phyloP scores from a whole-genome alignment of 2,329 filamentous ascomycete species.

The Colletotrichum echinochloae region DNA sequence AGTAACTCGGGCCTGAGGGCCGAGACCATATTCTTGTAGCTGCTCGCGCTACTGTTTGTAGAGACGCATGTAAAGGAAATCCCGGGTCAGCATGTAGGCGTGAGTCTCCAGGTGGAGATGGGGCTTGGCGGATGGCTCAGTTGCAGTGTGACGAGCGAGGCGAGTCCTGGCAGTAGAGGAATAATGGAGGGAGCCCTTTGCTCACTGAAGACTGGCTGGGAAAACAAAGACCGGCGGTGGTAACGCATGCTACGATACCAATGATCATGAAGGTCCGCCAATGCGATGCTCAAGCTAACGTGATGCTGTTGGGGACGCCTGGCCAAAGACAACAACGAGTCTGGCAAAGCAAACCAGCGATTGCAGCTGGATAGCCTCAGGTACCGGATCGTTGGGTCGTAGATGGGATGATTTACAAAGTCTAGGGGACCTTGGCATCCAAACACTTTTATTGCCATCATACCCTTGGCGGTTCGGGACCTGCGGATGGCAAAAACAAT shows the following conservation, averaged over 20 bases:
- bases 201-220: too few relatives aligned
- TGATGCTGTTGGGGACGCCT: too few relatives aligned
- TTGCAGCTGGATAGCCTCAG: not conserved
- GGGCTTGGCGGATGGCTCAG: not conserved
- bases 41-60: constrained; percentile 8
- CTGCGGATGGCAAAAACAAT: not conserved
- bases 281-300: not conserved
- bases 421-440: not conserved
- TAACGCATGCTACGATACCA: not conserved
- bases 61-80: constrained; percentile 15
- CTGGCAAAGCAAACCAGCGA: not conserved
- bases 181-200: not conserved
- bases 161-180: not conserved
- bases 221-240: not conserved
- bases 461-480: not conserved
- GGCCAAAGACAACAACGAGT: not conserved
- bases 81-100: not conserved
- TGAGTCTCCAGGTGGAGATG: not conserved
- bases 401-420: not conserved
- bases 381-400: not conserved
- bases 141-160: not conserved
- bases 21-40: constrained; percentile 21
- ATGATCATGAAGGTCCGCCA: too few relatives aligned
- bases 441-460: not conserved
- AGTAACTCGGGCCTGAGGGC: constrained; percentile 26